Conservation (phyloP, 257 asterid genomes). For the Solanum raphanifolium region DNA sequence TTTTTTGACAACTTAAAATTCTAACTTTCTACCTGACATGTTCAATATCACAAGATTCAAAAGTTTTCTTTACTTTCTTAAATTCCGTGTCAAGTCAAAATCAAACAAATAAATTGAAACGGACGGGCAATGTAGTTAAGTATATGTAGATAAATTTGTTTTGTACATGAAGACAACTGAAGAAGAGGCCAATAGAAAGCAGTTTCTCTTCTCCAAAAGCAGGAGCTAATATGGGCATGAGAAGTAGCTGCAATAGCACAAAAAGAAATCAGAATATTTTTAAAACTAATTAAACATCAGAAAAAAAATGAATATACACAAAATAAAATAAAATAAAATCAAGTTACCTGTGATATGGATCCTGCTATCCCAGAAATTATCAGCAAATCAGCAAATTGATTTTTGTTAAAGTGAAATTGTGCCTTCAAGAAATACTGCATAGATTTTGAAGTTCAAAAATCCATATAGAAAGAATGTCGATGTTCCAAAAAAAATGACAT, state of each 20-base stretch:
- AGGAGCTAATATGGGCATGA: constrained; percentile 77
- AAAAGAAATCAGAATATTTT: not conserved
- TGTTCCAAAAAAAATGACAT: not conserved
- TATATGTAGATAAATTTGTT: not conserved
- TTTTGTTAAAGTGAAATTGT: constrained; percentile 78
- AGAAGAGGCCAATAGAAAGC: constrained; percentile 71
- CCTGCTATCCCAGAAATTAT: constrained; percentile 77
- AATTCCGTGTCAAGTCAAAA: not conserved
- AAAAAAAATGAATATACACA: not conserved
- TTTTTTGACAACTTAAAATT: not conserved
- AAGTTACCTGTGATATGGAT: constrained; percentile 60
- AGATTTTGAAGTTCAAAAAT: not conserved
- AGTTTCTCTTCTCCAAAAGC: constrained; percentile 65
- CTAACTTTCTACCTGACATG: not conserved
- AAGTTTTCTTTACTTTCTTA: not conserved
- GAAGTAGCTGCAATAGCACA: constrained; percentile 42
- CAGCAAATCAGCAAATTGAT: constrained; percentile 86
- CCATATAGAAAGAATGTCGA: not conserved
- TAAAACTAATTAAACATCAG: not conserved
- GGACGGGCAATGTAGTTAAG: not conserved
- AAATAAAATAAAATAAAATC: not conserved
- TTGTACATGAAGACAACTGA: constrained; percentile 50
- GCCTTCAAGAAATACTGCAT: constrained; percentile 83
- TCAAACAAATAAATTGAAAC: not conserved
- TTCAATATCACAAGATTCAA: not conserved